Base-by-base conservation (phyloP, 2,329 filamentous ascomycete species). In the Aspergillus sergii region DNA sequence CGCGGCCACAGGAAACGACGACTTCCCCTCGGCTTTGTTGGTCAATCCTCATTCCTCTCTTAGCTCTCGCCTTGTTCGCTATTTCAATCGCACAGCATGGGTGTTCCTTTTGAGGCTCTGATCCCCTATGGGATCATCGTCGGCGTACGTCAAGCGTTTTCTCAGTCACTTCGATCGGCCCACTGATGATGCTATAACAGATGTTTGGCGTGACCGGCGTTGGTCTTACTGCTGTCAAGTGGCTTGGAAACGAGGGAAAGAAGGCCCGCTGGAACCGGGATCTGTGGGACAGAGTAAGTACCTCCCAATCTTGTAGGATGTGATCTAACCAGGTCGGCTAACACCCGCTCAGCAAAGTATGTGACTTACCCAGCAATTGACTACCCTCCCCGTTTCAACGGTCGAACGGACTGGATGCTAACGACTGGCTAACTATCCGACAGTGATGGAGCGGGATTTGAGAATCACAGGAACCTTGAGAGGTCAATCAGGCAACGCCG, bases 381-480 rank as follows among this genome's bases (percentile, higher is more conserved):
- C 21, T 26, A 32, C n/a, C 30, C 36, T 4, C 10, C 14, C 30
- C 45, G 21, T 23, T 4, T 8, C 11, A 8, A 14, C n/a, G 32
- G 70, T 55, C 28, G 57, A 57, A 36, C 54, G 26, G 19, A 9
- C n/a, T 34, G 19, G 46, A 64, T 12, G 53, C 67, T 67, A 70
- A 72, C 64, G 69, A 72, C 12, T 39, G 21, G 14, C 7, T 9
- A 30, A 72, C 76, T 57, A 19, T 57, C 19, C 30, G 57, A 64
- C 75, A 90, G 88, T 90, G 88, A 88, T 89, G 86, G 85, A 89
- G 71, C 82, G 88, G 76, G 88, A 90, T 75, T 78, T 83, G 72
- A 80, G 88, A 66, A 80, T 90, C 70, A 90, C 88, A 46, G 88
- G 88, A 59, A 84, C 81, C 66, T 72, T 84, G 71, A 81, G 88